Evolutionary conservation across 805 yeast species (phyloP).

Genomic region (Monosporozyma solicola): DNA sequence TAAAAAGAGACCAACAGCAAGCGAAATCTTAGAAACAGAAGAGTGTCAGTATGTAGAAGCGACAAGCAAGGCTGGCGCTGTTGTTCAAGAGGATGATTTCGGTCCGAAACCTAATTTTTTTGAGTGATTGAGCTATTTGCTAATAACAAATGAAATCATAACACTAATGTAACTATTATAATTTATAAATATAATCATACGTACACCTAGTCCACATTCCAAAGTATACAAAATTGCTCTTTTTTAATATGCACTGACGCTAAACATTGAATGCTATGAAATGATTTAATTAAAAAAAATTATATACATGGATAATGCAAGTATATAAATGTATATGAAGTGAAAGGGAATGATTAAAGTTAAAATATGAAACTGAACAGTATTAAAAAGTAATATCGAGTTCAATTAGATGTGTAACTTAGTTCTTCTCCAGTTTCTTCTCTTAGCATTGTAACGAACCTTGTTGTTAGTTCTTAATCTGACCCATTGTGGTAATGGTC

Average conservation of each 20-base stretch:
- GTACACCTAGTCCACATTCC: not conserved
- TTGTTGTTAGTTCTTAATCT: constrained; percentile 97
- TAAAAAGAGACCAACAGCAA: constrained; percentile 69
- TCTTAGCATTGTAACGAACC: constrained; percentile 98
- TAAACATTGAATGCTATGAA: not conserved
- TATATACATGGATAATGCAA: not conserved
- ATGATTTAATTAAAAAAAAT: not conserved
- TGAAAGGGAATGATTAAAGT: not conserved
- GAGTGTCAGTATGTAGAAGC: constrained; percentile 74
- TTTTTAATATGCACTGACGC: too few species aligned
- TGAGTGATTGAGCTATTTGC: not conserved
- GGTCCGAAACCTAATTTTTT: constrained; percentile 65
- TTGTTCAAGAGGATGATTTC: constrained; percentile 89
- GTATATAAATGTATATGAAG: not conserved
- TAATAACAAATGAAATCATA: not conserved
- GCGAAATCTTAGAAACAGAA: constrained; percentile 52
- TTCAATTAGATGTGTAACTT: constrained; percentile 83
- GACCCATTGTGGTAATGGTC: constrained; percentile 99
- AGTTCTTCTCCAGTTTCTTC: constrained; percentile 99
- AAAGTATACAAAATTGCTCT: not conserved
- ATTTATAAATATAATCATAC: not conserved
- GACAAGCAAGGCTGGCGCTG: constrained; percentile 84
- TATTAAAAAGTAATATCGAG: not conserved
- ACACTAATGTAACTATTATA: not conserved
- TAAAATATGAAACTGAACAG: not conserved